Percentiles rank a stretch among this genome's conserved stretches.
Evolutionary conservation across 2,329 filamentous ascomycete species (phyloP).

Genomic region (Penicillium psychrosexuale): DNA sequence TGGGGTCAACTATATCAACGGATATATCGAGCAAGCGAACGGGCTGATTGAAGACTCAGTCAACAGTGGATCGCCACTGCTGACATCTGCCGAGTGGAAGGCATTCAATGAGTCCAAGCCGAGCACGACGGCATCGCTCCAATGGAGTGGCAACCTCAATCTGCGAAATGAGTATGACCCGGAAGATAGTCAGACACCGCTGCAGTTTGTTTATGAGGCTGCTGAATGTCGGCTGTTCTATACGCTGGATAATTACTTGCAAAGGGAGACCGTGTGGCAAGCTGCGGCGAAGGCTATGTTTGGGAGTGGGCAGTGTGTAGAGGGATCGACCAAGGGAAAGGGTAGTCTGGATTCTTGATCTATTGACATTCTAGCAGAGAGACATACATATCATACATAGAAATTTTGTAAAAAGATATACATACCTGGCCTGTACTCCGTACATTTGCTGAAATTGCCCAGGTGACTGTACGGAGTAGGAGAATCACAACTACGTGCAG

Average conservation of each 20-base stretch:
- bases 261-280: slow-evolving; percentile 55
- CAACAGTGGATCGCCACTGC: slow-evolving; percentile 14
- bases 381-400: background rate
- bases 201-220: slow-evolving; percentile 61
- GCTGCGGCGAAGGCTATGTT: slow-evolving; percentile 34
- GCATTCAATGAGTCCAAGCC: slow-evolving; percentile 18
- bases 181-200: slow-evolving; percentile 45
- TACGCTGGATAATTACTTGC: slow-evolving; percentile 52
- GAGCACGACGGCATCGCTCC: slow-evolving; percentile 10
- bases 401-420: background rate
- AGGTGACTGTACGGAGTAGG: background rate
- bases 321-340: slow-evolving; percentile 22
- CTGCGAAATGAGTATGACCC: slow-evolving; percentile 46
- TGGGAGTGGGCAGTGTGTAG: slow-evolving; percentile 18
- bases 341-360: slow-evolving; percentile 21
- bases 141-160: slow-evolving; percentile 41
- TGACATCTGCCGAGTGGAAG: slow-evolving; percentile 19
- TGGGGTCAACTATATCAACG: slow-evolving; percentile 26
- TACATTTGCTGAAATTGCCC: background rate
- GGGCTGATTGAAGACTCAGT: slow-evolving; percentile 13
- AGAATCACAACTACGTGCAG: no score
- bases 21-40: slow-evolving; percentile 20
- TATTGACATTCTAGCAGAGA: background rate
- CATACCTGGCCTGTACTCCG: background rate
- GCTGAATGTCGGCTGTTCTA: slow-evolving; percentile 62